A percentile compares a stretch with the other conserved stretches of the same genome.
These are phyloP conservation scores for Trichosanthes truncata DNA, from an alignment of 306 rosid species.

Conservation along the genomic window DNA sequence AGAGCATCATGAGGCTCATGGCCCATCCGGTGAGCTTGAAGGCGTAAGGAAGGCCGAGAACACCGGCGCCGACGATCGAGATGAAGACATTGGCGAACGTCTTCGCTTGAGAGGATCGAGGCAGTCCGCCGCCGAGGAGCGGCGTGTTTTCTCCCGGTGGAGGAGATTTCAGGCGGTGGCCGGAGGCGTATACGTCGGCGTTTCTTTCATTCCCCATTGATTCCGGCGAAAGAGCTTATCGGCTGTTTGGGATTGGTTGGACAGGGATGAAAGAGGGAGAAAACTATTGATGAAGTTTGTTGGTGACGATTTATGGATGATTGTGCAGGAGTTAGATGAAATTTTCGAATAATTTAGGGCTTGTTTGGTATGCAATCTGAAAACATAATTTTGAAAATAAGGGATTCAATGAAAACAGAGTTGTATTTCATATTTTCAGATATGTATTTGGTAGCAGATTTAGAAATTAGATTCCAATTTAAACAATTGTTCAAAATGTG, in stretches of 20 bases:
- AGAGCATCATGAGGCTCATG: conserved; percentile 28
- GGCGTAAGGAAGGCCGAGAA: conserved; percentile 46
- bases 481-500: too few relatives aligned
- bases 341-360: too few relatives aligned
- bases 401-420: too few relatives aligned
- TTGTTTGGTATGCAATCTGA: too few relatives aligned
- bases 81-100: conserved; percentile 55
- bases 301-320: neutral
- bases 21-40: conserved; percentile 48
- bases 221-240: neutral
- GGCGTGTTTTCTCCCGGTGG: conserved; percentile 38
- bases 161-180: conserved; percentile 15
- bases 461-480: too few relatives aligned
- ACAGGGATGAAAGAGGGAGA: neutral
- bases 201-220: conserved; percentile 21
- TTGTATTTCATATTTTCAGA: too few relatives aligned
- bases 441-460: too few relatives aligned
- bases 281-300: too few relatives aligned
- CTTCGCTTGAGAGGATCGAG: conserved; percentile 32
- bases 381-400: too few relatives aligned
- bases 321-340: too few relatives aligned
- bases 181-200: conserved; percentile 17
- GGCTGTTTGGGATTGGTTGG: neutral
- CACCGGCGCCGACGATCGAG: conserved; percentile 49
- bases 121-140: conserved; percentile 19